Conservation (phyloP, 2,329 filamentous ascomycete species). For the Calonectria pseudoturangicola region DNA sequence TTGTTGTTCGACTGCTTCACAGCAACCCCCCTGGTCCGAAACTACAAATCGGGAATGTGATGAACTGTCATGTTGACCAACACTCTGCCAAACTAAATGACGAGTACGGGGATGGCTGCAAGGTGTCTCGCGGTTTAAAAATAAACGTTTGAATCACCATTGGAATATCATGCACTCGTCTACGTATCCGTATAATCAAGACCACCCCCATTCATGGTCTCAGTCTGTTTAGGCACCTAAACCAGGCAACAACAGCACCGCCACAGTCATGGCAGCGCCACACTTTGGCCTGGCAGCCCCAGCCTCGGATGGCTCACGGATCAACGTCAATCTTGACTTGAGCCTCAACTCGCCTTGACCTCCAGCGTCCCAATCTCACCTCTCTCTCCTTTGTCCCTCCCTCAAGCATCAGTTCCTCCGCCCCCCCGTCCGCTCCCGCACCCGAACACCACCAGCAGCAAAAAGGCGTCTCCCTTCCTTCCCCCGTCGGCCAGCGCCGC, state of each 20-base stretch:
- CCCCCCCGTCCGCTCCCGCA: constrained; percentile 10
- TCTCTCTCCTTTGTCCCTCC: constrained; percentile 2
- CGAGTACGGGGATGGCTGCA: too few relatives aligned
- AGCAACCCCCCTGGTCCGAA: not conserved
- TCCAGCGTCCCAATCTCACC: constrained; percentile 40
- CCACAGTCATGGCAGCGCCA: not conserved
- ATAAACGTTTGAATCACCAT: too few relatives aligned
- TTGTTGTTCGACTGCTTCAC: not conserved
- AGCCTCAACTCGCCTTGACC: constrained; percentile 31
- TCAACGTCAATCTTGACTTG: constrained; percentile 51
- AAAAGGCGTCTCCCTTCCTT: not conserved
- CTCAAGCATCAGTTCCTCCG: not conserved
- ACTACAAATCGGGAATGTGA: too few relatives aligned
- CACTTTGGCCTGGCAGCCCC: constrained; percentile 36
- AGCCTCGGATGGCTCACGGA: constrained; percentile 51
- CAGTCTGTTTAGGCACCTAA: not conserved
- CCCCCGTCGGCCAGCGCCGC: constrained; percentile 40
- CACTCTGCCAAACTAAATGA: too few relatives aligned
- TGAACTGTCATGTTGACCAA: too few relatives aligned
- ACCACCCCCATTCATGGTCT: not conserved
- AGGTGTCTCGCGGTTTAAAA: too few relatives aligned
- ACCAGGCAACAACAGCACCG: not conserved
- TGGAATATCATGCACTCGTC: too few relatives aligned
- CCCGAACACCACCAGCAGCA: not conserved
- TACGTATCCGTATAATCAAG: not conserved